phyloP scores from a whole-genome alignment of 257 asterid species.

The Capsicum rhomboideum region DNA sequence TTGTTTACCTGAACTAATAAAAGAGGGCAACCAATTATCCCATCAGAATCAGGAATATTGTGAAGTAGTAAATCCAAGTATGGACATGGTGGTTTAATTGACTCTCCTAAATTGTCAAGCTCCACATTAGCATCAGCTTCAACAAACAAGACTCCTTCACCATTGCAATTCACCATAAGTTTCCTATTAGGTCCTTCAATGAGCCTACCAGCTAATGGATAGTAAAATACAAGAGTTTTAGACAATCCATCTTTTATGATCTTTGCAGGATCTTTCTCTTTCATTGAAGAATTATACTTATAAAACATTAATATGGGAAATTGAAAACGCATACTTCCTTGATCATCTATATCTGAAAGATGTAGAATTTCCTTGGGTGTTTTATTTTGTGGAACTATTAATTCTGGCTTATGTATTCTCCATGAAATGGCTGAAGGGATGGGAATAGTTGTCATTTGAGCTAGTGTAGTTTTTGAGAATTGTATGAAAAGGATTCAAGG shows the following conservation, averaged over 20 bases:
- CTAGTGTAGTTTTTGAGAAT: too few species aligned
- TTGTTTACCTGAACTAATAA: neutral
- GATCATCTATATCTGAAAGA: neutral
- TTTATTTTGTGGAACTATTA: neutral
- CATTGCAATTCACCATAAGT: slow-evolving; percentile 8
- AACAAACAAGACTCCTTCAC: slow-evolving; percentile 14
- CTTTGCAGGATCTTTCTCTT: slow-evolving; percentile 2
- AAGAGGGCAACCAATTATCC: neutral
- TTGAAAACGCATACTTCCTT: neutral
- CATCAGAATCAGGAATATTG: neutral
- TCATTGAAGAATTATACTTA: neutral
- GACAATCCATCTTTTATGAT: slow-evolving; percentile 9
- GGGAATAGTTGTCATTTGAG: too few species aligned
- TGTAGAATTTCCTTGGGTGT: neutral
- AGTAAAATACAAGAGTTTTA: slow-evolving; percentile 6
- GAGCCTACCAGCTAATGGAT: slow-evolving; percentile 16
- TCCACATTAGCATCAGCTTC: neutral
- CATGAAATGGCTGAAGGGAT: too few species aligned
- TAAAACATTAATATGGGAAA: neutral
- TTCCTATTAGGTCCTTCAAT: neutral
- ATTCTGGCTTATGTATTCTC: neutral
- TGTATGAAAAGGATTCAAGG: too few species aligned
- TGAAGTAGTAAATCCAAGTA: neutral
- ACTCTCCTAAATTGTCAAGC: neutral
- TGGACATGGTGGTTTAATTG: neutral